Conservation (phyloP, 306 rosid species). For the Adenanthera pavonina region DNA sequence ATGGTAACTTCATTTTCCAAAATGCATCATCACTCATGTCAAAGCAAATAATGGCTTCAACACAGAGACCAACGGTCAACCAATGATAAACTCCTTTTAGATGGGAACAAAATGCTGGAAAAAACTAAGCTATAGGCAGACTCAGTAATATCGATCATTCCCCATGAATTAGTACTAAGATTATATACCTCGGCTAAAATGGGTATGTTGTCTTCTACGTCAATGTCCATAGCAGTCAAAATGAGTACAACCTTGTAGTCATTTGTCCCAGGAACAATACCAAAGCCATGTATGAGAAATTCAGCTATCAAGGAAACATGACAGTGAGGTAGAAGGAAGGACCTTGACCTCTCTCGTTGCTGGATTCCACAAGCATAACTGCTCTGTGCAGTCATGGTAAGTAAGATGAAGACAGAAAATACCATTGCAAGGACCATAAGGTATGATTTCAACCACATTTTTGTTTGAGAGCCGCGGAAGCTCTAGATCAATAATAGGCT, state of each 20-base stretch:
- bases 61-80: not conserved
- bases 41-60: conserved; percentile 5
- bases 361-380: conserved; percentile 20
- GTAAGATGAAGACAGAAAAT: not conserved
- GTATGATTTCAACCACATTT: too few relatives aligned
- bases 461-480: not conserved
- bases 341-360: conserved; percentile 8
- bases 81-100: conserved; percentile 23
- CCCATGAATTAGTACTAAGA: conserved; percentile 14
- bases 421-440: conserved; percentile 27
- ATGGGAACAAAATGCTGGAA: not conserved
- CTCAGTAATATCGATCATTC: not conserved
- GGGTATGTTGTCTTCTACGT: not conserved
- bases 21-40: conserved; percentile 8
- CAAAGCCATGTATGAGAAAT: not conserved
- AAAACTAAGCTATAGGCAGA: not conserved
- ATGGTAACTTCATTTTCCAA: not conserved
- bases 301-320: too few relatives aligned
- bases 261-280: conserved; percentile 1
- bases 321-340: not conserved
- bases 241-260: conserved; percentile 24
- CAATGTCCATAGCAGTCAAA: not conserved
- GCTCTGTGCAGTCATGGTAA: too few relatives aligned
- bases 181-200: not conserved
- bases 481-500: not conserved